Base-by-base conservation (phyloP, 2,329 filamentous ascomycete species). In the Trichoderma koningiopsis region DNA sequence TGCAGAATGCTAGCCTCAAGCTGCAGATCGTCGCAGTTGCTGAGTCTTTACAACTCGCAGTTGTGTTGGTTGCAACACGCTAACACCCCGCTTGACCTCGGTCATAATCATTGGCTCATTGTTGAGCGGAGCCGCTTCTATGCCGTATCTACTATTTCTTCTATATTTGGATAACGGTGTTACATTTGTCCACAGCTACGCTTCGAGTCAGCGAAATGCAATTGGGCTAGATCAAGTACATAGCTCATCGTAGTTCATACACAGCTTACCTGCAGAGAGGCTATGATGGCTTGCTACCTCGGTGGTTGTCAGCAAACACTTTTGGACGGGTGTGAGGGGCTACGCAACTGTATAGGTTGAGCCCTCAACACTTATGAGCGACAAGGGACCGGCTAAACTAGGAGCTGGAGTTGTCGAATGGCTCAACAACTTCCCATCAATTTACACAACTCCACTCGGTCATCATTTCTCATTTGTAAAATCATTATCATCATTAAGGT, bases 41-140 rank as follows among this genome's bases (percentile, higher is more conserved):
- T 64, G 49, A 43, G 8, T 43, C 29, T 29, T 14, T 10, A 22
- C 13, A 56, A 35, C 37, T 43, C 33, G n/a, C 27, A 19, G 49
- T 35, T 43, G n/a, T 43, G 8, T n/a, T n/a, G 7, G 40, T 43
- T 16, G 47, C 24, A 63, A 22, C 19, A 43, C 49, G 49, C 61
- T 56, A 56, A 19, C 43, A 64, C 61, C 52, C 61, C 61, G 43
- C 61, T 24, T 56, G 33, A 24, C 33, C 22, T 64, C 27, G 14
- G 52, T 29, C 47, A 49, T 29, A 27, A 16, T 31, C 47, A 24
- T 19, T 40, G 10, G 47, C 40, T 22, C 31, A 40, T 31, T 19
- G 22, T 40, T 40, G 61, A 22, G 61, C 13, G 24, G 22, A 24
- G 47, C 47, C 24, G 37, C 47, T 31, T 24, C 61, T 53, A 53